phyloP scores from a whole-genome alignment of 352 stramenopile genomes.

The Globisporangium orthogonon region DNA sequence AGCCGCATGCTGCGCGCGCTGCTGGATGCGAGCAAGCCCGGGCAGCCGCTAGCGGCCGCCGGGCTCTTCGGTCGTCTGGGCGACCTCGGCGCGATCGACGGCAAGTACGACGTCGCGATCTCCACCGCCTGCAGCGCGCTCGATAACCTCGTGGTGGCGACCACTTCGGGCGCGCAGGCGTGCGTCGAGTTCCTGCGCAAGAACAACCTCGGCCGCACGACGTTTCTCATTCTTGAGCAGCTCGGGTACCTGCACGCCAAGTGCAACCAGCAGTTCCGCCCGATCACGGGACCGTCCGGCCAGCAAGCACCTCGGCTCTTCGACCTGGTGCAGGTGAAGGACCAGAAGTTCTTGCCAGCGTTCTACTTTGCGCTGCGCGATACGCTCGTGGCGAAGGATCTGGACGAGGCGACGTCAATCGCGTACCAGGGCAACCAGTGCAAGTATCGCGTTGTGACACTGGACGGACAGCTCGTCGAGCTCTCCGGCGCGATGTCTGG shows the following conservation, averaged over 20 bases:
- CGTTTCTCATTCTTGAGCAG: conserved; percentile 98
- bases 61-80: conserved; percentile 95
- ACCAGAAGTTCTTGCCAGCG: conserved; percentile 88
- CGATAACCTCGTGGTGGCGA: conserved; percentile 97
- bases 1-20: conserved; percentile 87
- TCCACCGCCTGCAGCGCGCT: conserved; percentile 95
- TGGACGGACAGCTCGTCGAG: conserved; percentile 97
- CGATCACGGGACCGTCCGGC: conserved; percentile 36
- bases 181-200: conserved; percentile 95
- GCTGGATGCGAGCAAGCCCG: conserved; percentile 87
- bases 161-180: conserved; percentile 90
- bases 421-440: conserved; percentile 91
- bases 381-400: conserved; percentile 95
- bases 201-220: conserved; percentile 94
- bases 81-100: conserved; percentile 94
- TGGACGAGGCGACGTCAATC: conserved; percentile 90
- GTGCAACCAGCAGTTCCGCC: conserved; percentile 56
- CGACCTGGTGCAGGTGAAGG: conserved; percentile 82
- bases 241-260: conserved; percentile 81
- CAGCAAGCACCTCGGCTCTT: conserved; percentile 71
- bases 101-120: conserved; percentile 97
- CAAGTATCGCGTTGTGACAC: conserved; percentile 96
- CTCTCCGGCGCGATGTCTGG: conserved; percentile 98
- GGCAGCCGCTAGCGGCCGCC: conserved; percentile 87
- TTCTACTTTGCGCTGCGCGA: conserved; percentile 97